These are phyloP conservation scores for Arbutus unedo DNA, from an alignment of 148 eudicot genomes.

Conservation along the genomic window DNA sequence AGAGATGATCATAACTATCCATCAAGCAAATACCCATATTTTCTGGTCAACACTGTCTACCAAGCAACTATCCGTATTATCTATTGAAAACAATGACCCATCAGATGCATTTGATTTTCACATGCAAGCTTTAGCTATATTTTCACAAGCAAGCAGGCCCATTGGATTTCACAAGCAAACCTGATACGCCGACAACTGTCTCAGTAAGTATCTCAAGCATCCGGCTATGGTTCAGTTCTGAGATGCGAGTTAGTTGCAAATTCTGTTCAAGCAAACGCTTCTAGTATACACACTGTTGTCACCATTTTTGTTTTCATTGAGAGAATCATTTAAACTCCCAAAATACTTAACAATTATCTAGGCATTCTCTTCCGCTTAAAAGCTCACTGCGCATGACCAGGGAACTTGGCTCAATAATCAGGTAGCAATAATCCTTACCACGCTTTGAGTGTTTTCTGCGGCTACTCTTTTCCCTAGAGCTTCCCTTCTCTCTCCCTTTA, in stretches of 20 bases:
- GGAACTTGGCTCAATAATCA: not conserved
- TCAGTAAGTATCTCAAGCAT: not conserved
- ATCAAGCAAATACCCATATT: no score
- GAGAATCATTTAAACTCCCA: not conserved
- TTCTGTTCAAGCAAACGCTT: not conserved
- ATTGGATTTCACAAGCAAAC: not conserved
- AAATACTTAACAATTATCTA: not conserved
- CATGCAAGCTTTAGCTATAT: not conserved
- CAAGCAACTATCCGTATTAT: not conserved
- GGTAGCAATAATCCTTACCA: slow-evolving; percentile 23
- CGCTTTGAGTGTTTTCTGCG: slow-evolving; percentile 72
- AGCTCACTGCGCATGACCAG: not conserved
- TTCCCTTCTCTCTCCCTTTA: slow-evolving; percentile 43
- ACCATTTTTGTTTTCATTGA: not conserved
- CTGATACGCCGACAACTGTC: not conserved
- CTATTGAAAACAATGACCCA: not conserved
- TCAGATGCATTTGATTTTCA: not conserved
- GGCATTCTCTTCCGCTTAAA: no score
- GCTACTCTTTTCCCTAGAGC: slow-evolving; percentile 54
- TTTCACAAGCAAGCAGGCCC: no score
- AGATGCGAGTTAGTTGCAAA: not conserved
- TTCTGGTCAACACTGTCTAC: not conserved
- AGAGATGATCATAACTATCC: no score
- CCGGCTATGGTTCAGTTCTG: not conserved
- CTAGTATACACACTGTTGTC: not conserved